Evolutionary conservation across 192 early-diverging fungal species (phyloP).

Genomic region (Paraglomus brasilianum): DNA sequence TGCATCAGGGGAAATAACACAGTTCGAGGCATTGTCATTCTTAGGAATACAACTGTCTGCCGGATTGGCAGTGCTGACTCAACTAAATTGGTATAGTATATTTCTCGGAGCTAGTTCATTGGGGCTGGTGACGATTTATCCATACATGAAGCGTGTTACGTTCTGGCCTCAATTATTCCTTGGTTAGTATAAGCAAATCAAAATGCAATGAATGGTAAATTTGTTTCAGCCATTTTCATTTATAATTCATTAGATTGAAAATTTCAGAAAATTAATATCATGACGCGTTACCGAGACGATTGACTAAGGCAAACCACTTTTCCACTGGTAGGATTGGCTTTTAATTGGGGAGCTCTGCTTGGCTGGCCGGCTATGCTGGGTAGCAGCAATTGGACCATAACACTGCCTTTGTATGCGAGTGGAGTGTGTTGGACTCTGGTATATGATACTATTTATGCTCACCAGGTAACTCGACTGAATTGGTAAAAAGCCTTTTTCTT

Average conservation of each 20-base stretch:
- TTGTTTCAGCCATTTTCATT: background rate
- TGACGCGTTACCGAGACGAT: no score
- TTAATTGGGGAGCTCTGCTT: slow-evolving; percentile 91
- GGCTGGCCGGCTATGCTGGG: slow-evolving; percentile 85
- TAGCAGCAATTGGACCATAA: slow-evolving; percentile 62
- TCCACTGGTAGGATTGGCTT: slow-evolving; percentile 60
- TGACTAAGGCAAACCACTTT: background rate
- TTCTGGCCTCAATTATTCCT: slow-evolving; percentile 93
- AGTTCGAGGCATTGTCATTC: slow-evolving; percentile 70
- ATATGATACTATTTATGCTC: slow-evolving; percentile 97
- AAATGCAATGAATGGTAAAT: background rate
- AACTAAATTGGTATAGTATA: slow-evolving; percentile 87
- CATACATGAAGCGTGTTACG: slow-evolving; percentile 93
- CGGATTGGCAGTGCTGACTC: slow-evolving; percentile 82
- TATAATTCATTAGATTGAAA: no score
- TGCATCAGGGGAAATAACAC: slow-evolving; percentile 71
- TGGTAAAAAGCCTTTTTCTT: background rate
- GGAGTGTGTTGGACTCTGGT: slow-evolving; percentile 92
- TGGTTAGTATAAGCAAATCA: slow-evolving; percentile 37
- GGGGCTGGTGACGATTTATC: slow-evolving; percentile 76
- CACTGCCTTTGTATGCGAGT: slow-evolving; percentile 78
- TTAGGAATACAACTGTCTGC: slow-evolving; percentile 74
- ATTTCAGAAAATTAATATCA: no score
- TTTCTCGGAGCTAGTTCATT: slow-evolving; percentile 78
- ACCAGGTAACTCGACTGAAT: slow-evolving; percentile 54